Evolutionary conservation across 257 asterid genomes (phyloP).

Genomic region (Penstemon eatonii): DNA sequence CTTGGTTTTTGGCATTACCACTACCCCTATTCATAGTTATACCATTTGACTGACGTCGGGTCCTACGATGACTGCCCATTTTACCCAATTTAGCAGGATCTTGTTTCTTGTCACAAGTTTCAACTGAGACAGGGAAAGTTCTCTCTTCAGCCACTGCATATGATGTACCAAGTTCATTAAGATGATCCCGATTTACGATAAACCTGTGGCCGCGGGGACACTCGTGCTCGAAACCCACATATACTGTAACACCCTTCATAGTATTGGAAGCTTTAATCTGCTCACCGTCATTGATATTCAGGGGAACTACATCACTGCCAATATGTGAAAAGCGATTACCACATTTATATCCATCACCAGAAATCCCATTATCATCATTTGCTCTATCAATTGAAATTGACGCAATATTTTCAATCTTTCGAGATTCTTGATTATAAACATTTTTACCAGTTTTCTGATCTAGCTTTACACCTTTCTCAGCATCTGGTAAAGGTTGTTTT

Average conservation of each 20-base stretch:
- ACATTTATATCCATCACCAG: constrained; percentile 27
- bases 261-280: constrained; percentile 38
- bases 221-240: constrained; percentile 87
- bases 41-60: constrained; percentile 65
- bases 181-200: constrained; percentile 69
- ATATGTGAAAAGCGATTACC: constrained; percentile 47
- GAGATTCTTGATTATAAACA: constrained; percentile 42
- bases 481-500: constrained; percentile 49
- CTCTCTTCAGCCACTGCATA: constrained; percentile 60
- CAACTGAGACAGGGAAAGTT: constrained; percentile 35
- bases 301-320: constrained; percentile 43
- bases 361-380: constrained; percentile 31
- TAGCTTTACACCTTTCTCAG: constrained; percentile 52
- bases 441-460: constrained; percentile 40
- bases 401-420: constrained; percentile 33
- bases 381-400: constrained; percentile 36
- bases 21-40: constrained; percentile 37
- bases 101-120: constrained; percentile 46
- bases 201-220: constrained; percentile 95
- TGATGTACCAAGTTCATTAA: constrained; percentile 66
- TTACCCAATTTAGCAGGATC: constrained; percentile 53
- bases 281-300: constrained; percentile 30
- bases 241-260: constrained; percentile 46
- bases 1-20: constrained; percentile 49
- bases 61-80: constrained; percentile 56